Evolutionary conservation across 441 rosid genomes (phyloP).

Genomic region (Brassica balearica): DNA sequence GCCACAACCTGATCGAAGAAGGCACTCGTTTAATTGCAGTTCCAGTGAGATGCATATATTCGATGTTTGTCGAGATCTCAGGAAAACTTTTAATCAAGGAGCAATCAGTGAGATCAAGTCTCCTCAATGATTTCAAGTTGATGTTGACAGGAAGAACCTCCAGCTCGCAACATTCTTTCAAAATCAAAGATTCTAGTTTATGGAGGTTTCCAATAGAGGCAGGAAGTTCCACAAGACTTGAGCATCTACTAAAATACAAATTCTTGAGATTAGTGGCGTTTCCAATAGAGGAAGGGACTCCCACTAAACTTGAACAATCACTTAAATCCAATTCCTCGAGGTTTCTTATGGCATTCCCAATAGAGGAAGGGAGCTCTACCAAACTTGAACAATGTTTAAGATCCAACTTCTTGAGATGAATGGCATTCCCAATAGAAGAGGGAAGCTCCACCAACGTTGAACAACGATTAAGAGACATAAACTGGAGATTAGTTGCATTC

Average conservation of each 20-base stretch:
- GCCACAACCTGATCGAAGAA: no score
- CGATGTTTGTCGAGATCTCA: neutral
- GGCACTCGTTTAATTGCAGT: neutral
- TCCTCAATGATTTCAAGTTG: neutral
- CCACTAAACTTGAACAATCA: neutral
- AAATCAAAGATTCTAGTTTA: neutral
- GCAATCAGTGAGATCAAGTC: neutral
- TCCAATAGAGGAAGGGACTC: neutral
- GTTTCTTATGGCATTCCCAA: neutral
- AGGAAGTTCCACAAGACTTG: neutral
- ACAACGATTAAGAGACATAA: no score
- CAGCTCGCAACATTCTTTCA: neutral
- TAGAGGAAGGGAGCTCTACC: neutral
- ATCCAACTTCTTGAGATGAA: no score
- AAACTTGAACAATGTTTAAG: neutral
- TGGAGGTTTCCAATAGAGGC: neutral
- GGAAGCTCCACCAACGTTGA: no score
- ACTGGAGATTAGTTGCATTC: no score
- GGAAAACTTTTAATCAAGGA: neutral
- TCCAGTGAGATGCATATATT: neutral
- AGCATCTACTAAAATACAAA: no score
- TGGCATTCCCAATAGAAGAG: neutral
- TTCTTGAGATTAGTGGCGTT: neutral
- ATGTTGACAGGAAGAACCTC: neutral
- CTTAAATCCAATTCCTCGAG: neutral